phyloP scores from a whole-genome alignment of 305 asterid genomes.

The Fraxinus dipetala region DNA sequence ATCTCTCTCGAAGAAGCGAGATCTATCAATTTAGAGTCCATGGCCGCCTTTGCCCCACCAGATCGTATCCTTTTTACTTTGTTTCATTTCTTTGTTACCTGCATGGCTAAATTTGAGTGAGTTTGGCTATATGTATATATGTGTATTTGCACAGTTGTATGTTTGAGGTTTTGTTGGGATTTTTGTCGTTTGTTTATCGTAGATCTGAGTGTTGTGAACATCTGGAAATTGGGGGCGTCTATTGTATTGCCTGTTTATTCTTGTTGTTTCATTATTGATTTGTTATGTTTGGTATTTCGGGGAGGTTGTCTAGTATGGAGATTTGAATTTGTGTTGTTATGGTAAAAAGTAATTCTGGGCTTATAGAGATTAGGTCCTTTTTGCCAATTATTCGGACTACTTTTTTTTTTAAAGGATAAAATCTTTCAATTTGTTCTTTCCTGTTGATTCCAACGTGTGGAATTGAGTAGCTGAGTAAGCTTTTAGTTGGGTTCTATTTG shows the following conservation, averaged over 20 bases:
- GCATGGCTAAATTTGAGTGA: background rate
- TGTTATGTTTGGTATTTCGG: background rate
- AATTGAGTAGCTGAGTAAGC: background rate
- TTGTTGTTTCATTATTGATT: background rate
- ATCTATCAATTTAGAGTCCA: slow-evolving; percentile 25
- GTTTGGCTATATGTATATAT: background rate
- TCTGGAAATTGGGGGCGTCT: slow-evolving; percentile 11
- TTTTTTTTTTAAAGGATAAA: background rate
- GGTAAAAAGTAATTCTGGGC: background rate
- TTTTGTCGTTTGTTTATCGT: background rate
- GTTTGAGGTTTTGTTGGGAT: background rate
- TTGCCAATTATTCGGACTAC: background rate
- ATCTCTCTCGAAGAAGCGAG: slow-evolving; percentile 5
- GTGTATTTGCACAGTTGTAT: background rate
- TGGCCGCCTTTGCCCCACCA: slow-evolving; percentile 56
- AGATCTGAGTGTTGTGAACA: slow-evolving; percentile 30
- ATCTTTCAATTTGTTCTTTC: background rate
- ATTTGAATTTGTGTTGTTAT: background rate
- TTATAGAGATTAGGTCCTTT: background rate
- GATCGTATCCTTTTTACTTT: slow-evolving; percentile 57
- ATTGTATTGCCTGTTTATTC: background rate
- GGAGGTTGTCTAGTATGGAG: background rate
- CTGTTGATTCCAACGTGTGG: background rate
- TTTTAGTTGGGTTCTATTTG: background rate
- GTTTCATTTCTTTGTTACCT: background rate